Evolutionary conservation across 176 grass and related monocot genomes (phyloP).

Genomic region (Secale cereale): DNA sequence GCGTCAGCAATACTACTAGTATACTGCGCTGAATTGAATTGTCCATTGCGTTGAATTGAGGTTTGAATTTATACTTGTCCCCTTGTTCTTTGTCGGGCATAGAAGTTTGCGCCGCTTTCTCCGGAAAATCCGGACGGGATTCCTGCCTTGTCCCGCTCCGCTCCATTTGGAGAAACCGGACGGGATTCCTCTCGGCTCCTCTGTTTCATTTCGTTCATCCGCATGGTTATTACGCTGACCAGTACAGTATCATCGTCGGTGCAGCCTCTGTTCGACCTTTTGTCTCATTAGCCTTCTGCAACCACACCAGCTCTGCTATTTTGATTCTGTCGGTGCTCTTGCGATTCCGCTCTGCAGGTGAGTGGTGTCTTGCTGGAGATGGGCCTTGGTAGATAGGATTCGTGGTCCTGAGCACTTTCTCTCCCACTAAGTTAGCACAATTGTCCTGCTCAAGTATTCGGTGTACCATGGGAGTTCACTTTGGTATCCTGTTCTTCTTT

Average conservation of each 20-base stretch:
- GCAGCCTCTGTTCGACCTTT: not conserved
- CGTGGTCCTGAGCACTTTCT: not conserved
- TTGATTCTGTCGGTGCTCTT: conserved; percentile 16
- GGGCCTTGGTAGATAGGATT: not conserved
- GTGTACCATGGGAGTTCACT: not conserved
- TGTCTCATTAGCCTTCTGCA: not conserved
- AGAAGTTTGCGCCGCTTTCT: not conserved
- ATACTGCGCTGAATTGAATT: not conserved
- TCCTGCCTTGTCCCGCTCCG: conserved; percentile 31
- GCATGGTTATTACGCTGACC: not conserved
- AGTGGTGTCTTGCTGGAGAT: not conserved
- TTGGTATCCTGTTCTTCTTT: not conserved
- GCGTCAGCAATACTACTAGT: not conserved
- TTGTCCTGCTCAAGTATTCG: not conserved
- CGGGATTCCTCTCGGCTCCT: not conserved
- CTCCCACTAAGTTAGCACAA: not conserved
- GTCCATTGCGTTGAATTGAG: conserved; percentile 8
- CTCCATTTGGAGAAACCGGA: not conserved
- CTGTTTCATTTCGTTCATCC: conserved; percentile 1
- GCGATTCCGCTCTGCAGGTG: not conserved
- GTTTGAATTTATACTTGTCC: not conserved
- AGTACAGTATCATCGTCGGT: not conserved
- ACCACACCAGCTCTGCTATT: too few species aligned
- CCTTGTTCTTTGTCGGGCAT: not conserved
- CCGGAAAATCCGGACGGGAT: conserved; percentile 17